A percentile compares a stretch with the other conserved stretches of the same genome.
Evolutionary conservation across 768 basidiomycete species (phyloP).

Genomic region (Suillus subalutaceus): DNA sequence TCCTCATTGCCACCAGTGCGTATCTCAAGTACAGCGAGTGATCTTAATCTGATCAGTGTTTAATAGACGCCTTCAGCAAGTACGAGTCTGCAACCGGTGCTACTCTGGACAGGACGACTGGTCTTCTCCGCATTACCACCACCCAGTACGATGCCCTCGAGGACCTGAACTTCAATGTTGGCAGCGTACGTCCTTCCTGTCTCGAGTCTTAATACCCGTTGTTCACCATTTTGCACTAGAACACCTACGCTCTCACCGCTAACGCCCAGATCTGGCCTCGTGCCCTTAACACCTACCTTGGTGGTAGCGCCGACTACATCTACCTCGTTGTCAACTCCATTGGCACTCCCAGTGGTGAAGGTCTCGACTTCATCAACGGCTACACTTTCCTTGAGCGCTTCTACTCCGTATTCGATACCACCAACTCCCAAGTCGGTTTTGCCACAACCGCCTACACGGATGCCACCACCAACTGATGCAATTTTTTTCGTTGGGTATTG

Average conservation of each 20-base stretch:
- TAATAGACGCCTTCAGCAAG: conserved; percentile 40
- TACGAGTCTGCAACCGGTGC: conserved; percentile 52
- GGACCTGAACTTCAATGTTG: conserved; percentile 15
- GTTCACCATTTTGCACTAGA: background rate
- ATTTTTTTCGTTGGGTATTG: background rate
- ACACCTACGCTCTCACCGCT: background rate
- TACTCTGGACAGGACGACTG: conserved; percentile 21
- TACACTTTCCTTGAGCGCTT: background rate
- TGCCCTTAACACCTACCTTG: background rate
- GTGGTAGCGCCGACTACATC: background rate
- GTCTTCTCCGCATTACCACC: conserved; percentile 18
- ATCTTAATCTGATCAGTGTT: conserved; percentile 4
- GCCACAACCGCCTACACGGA: background rate
- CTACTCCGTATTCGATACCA: background rate
- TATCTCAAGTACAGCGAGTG: conserved; percentile 12
- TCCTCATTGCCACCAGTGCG: conserved; percentile 47
- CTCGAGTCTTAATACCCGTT: background rate
- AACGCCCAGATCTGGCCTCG: background rate
- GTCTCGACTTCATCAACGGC: background rate
- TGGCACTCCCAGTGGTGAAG: background rate
- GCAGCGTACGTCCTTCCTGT: background rate
- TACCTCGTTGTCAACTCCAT: background rate
- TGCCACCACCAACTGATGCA: background rate
- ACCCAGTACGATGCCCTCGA: conserved; percentile 12
- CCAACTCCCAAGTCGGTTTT: background rate